Base-by-base conservation (phyloP, 129 eudicot genomes). In the Rutidosis leptorrhynchoides region DNA sequence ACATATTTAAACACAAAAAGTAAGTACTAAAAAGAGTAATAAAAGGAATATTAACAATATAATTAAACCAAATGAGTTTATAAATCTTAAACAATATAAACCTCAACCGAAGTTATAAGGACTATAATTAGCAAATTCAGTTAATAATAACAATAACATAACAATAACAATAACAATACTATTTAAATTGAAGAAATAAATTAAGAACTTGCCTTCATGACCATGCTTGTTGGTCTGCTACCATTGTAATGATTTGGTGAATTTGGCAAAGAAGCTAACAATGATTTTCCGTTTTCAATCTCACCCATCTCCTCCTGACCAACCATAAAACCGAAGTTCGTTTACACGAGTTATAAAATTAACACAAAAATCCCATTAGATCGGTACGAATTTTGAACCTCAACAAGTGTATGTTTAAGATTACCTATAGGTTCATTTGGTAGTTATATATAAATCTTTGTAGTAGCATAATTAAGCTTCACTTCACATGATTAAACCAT, bases 151-250 rank as follows among this genome's bases (percentile, higher is more conserved):
- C n/a, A n/a, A n/a, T n/a, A n/a, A n/a, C n/a, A n/a, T n/a, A n/a
- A n/a, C n/a, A n/a, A n/a, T n/a, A n/a, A n/a, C 8, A 32, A 32
- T 6, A 32, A 7, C 0, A 32, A 7, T 32, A 32, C 46, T 48
- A 20, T 12, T 42, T 16, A n/a, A 1, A 4, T 5, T 28, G 20
- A 65, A 65, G 43, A 49, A 40, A 20, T 12, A 1, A 29, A 20
- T 12, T 0, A 29, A 65, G 68, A 66, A 73, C 94, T 85, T 74
- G 75, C 89, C 96, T 85, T 85, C 56, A 88, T 56, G 32, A 88
- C 85, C 96, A 88, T 88, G 85, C 96, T 88, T 28, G 65, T 80
- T 48, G 96, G 96, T 74, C 82, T 83, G 73, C 87, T 87, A 22
- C 78, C 73, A 54, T 67, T 75, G 69, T 58, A 74, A 29, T 80